A percentile compares a stretch with the other conserved stretches of the same genome.
Conservation (phyloP, 2,329 filamentous ascomycete genomes). For the Colletotrichum zoysiae region DNA sequence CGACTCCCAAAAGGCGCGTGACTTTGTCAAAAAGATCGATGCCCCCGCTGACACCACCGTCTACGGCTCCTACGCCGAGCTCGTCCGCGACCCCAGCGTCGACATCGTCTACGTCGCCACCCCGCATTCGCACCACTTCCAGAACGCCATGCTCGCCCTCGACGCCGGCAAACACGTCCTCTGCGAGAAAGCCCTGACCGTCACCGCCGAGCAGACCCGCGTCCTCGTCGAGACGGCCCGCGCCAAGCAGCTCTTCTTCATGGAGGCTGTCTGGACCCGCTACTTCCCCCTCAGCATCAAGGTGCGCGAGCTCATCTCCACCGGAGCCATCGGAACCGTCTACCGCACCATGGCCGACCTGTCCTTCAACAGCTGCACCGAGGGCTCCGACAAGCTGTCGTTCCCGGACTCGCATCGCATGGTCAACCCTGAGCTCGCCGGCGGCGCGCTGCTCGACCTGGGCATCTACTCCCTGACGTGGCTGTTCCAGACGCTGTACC, state of each 20-base stretch:
- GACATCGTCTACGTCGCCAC: conserved; percentile 92
- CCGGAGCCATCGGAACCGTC: conserved; percentile 69
- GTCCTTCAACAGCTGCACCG: conserved; percentile 69
- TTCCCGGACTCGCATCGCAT: conserved; percentile 77
- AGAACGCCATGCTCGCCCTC: conserved; percentile 87
- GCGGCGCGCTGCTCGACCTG: conserved; percentile 85
- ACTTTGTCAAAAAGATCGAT: conserved; percentile 79
- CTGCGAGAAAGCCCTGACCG: conserved; percentile 91
- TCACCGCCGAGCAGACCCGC: conserved; percentile 82
- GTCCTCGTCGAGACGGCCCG: conserved; percentile 79
- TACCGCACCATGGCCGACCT: conserved; percentile 71
- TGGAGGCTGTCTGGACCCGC: conserved; percentile 92
- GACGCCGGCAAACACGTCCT: conserved; percentile 89
- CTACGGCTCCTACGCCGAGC: conserved; percentile 85
- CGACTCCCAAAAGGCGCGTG: conserved; percentile 74
- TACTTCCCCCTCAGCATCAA: conserved; percentile 88
- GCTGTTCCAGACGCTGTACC: conserved; percentile 91
- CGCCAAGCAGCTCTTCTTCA: conserved; percentile 80
- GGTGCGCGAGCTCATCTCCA: conserved; percentile 73
- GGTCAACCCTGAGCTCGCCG: conserved; percentile 85
- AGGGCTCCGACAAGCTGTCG: conserved; percentile 70
- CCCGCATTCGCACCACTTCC: conserved; percentile 93
- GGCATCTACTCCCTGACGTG: conserved; percentile 92
- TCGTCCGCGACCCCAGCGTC: conserved; percentile 82
- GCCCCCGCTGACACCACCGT: conserved; percentile 76